Conservation (phyloP, 164 flowering plant genomes). For the Litsea cubeba region DNA sequence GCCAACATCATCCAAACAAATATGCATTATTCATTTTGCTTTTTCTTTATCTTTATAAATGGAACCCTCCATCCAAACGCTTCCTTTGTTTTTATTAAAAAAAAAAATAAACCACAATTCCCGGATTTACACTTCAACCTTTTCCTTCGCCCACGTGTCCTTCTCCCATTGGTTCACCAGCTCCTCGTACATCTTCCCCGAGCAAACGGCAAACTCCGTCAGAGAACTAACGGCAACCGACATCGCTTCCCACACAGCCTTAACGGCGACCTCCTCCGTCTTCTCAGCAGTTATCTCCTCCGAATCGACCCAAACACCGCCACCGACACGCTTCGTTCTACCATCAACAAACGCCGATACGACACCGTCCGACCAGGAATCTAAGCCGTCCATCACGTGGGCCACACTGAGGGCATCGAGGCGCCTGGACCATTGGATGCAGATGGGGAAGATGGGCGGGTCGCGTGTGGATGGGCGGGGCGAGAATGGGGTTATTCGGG, state of each 20-base stretch:
- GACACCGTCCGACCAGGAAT: constrained; percentile 76
- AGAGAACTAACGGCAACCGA: constrained; percentile 67
- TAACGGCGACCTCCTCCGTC: constrained; percentile 62
- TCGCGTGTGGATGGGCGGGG: constrained; percentile 56
- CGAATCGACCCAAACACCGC: constrained; percentile 19
- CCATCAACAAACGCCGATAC: constrained; percentile 43
- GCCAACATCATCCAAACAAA: too few species aligned
- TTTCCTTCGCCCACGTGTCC: constrained; percentile 16
- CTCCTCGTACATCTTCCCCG: constrained; percentile 65
- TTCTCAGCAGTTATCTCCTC: constrained; percentile 22
- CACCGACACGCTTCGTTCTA: constrained; percentile 40
- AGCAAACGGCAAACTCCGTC: constrained; percentile 60
- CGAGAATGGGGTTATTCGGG: constrained; percentile 24
- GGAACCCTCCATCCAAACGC: too few species aligned
- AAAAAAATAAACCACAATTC: background rate
- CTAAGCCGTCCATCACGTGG: constrained; percentile 60
- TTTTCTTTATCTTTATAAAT: too few species aligned
- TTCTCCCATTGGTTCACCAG: constrained; percentile 62
- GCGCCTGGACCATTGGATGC: constrained; percentile 76
- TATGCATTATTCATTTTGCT: too few species aligned
- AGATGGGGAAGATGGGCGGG: constrained; percentile 62
- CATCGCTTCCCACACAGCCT: constrained; percentile 83
- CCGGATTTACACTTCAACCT: background rate
- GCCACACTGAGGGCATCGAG: constrained; percentile 48
- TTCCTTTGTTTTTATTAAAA: too few species aligned